phyloP scores from a whole-genome alignment of 2,329 filamentous ascomycete genomes.

The Scleromitrula shiraiana region DNA sequence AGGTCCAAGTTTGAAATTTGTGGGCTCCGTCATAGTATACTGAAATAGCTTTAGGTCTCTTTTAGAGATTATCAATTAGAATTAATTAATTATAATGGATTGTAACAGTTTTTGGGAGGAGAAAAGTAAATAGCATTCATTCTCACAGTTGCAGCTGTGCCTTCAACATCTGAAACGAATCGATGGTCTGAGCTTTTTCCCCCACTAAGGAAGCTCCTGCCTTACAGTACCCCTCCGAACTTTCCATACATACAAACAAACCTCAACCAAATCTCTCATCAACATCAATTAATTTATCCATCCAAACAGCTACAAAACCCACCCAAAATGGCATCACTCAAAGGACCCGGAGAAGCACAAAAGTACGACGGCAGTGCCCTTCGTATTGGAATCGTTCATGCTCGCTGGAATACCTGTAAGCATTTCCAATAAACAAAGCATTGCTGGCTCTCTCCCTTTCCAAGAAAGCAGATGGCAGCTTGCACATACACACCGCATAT shows the following conservation, averaged over 20 bases:
- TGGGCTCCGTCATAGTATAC: constrained; percentile 5
- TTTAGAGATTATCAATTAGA: too few relatives aligned
- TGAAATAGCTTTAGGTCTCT: too few relatives aligned
- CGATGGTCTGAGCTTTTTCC: background rate
- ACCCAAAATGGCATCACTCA: constrained; percentile 31
- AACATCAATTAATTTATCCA: too few relatives aligned
- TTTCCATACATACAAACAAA: constrained; percentile 3
- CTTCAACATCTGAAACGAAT: background rate
- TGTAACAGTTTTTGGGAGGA: too few relatives aligned
- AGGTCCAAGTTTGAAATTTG: constrained; percentile 33
- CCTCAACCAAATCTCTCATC: background rate
- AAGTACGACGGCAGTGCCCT: constrained; percentile 62
- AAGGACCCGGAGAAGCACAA: constrained; percentile 55
- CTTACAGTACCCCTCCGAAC: constrained; percentile 4
- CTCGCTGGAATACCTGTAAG: constrained; percentile 69
- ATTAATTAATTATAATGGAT: too few relatives aligned
- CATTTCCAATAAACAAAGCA: background rate
- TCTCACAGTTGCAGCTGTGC: background rate
- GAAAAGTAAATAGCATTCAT: background rate
- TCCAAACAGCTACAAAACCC: too few relatives aligned
- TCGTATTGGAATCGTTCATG: constrained; percentile 91
- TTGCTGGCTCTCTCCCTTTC: background rate
- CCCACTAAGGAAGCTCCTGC: background rate
- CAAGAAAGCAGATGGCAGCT: background rate
- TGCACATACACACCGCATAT: constrained; percentile 5